phyloP scores from a whole-genome alignment of 179 eudicot species.

The Patellifolia procumbens region DNA sequence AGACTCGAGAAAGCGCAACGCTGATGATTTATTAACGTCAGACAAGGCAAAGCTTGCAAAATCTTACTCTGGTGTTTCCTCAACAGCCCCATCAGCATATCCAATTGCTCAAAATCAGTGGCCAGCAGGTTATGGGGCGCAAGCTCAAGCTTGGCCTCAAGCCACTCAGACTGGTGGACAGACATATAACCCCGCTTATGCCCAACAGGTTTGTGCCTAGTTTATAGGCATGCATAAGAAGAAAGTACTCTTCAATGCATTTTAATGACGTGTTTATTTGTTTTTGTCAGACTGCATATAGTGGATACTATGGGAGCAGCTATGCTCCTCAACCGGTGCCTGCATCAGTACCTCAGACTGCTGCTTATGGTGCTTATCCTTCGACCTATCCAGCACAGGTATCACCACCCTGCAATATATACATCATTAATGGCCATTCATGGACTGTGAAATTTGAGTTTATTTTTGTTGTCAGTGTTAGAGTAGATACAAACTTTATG shows the following conservation, averaged over 20 bases:
- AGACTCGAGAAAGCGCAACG: conserved; percentile 83
- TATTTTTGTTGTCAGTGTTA: background rate
- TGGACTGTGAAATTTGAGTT: background rate
- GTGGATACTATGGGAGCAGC: conserved; percentile 73
- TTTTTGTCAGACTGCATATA: conserved; percentile 62
- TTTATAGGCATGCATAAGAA: background rate
- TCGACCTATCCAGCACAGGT: conserved; percentile 63
- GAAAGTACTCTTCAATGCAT: background rate
- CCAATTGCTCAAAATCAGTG: conserved; percentile 74
- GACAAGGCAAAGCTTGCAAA: conserved; percentile 81
- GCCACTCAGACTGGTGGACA: conserved; percentile 72
- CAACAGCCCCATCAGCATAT: conserved; percentile 61
- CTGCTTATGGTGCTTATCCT: conserved; percentile 91
- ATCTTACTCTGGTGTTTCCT: conserved; percentile 49
- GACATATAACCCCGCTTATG: conserved; percentile 68
- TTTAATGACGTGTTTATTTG: background rate
- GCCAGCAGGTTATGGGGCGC: conserved; percentile 74
- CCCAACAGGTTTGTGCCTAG: conserved; percentile 65
- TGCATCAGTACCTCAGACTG: conserved; percentile 67
- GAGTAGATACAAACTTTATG: background rate
- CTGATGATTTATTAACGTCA: conserved; percentile 75
- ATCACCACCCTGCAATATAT: background rate
- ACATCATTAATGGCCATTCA: no score
- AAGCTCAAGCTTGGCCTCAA: conserved; percentile 88
- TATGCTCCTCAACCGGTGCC: conserved; percentile 70